A percentile compares a stretch with the other conserved stretches of the same genome.
These are phyloP conservation scores for Styphnolobium japonicum DNA, from an alignment of 306 rosid species.

Conservation along the genomic window DNA sequence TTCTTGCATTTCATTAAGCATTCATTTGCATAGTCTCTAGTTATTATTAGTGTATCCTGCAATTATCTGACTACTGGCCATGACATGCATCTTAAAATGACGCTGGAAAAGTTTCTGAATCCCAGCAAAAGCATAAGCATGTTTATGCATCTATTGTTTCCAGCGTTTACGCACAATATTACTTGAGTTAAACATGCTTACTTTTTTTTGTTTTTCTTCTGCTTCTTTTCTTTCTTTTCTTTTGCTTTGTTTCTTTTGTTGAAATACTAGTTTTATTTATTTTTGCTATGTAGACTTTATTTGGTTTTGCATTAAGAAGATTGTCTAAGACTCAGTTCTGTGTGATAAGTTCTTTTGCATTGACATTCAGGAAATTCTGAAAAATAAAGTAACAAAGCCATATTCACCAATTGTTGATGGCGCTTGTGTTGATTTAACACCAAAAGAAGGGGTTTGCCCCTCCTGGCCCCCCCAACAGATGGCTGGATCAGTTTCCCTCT, in stretches of 20 bases:
- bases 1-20: neutral
- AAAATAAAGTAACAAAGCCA: constrained; percentile 63
- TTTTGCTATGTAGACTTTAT: too few relatives aligned
- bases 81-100: neutral
- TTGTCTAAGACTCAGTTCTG: neutral
- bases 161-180: neutral
- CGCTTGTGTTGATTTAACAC: constrained; percentile 37
- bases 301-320: neutral
- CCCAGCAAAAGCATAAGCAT: neutral
- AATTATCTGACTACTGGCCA: neutral
- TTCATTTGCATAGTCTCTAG: neutral
- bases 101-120: neutral
- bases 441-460: constrained; percentile 53
- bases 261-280: too few relatives aligned
- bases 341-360: constrained; percentile 20
- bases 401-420: constrained; percentile 73
- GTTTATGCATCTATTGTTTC: neutral
- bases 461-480: constrained; percentile 54
- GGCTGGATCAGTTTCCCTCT: constrained; percentile 52
- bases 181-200: neutral
- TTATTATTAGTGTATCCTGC: neutral
- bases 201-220: neutral
- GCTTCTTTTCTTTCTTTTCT: too few relatives aligned
- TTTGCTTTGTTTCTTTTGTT: too few relatives aligned
- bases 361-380: constrained; percentile 48